Base-by-base conservation (phyloP, 805 yeast species). In the Candida vartiovaarae region DNA sequence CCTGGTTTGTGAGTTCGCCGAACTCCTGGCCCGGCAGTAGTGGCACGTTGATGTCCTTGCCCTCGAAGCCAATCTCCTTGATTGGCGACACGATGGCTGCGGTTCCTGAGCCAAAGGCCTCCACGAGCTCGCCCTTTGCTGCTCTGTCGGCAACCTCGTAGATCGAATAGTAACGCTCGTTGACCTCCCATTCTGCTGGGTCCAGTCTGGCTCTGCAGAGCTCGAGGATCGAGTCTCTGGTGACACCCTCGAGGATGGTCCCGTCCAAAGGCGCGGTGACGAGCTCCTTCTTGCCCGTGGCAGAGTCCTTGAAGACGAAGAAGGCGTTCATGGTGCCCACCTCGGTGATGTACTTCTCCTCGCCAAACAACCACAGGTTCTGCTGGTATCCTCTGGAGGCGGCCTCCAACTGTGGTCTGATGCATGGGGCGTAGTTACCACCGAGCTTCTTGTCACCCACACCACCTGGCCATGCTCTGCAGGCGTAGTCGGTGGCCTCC, bases 391-490 rank as follows among this genome's bases (percentile, higher is more conserved):
- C 99, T 66, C 90, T 80, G 25, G 72, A 60, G 44, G 96, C 95
- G 41, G 98, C 96, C 68, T 86, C 83, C 56, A 76, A 71, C 70
- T 88, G 96, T 30, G 98, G 97, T 62, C 76, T 74, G 59, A 90
- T 80, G 65, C 96, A 86, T 50, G 98, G 97, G 37, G 97, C 99
- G 62, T 91, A 91, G 74, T 91, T 91, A 49, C 96, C 97, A 66
- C 99, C 99, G 59, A 91, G 78, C 69, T 91, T 91, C 67, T 79
- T 83, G 78, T 91, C 84, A 68, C 99, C 99, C 56, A 81, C 89
- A 66, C 98, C 99, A 60, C 96, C 96, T 62, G 98, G 98, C 98
- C 98, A 91, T 29, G 99, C 98, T 72, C 99, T 85, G 31, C 90
- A 90, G 40, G 96, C 96, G 56, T 86, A 81, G 62, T 88, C 95